Percentiles rank a stretch among this genome's conserved stretches.
phyloP scores from a whole-genome alignment of 257 asterid species.

The Coffea canephora region DNA sequence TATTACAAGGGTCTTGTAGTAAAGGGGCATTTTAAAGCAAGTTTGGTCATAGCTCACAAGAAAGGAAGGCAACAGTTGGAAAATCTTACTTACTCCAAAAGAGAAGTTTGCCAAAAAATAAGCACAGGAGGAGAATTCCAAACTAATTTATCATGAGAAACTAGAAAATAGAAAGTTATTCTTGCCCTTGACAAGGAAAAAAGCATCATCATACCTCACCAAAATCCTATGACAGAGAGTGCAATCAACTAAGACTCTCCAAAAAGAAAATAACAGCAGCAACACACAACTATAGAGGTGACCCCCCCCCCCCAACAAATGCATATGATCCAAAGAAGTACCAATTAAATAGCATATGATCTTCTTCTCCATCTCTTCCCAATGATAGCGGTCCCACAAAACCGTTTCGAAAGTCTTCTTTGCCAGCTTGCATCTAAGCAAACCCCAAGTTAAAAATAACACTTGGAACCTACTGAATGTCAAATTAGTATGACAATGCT shows the following conservation, averaged over 20 bases:
- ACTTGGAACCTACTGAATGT: neutral
- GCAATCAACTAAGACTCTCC: neutral
- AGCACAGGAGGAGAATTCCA: neutral
- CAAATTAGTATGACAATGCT: neutral
- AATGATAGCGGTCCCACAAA: neutral
- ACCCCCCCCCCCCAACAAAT: neutral
- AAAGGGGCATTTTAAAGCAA: neutral
- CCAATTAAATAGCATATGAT: neutral
- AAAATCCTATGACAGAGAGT: neutral
- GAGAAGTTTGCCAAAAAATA: neutral
- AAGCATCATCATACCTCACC: neutral
- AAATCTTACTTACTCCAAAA: neutral
- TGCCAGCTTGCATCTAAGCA: neutral
- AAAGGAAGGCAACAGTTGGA: neutral
- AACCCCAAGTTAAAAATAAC: neutral
- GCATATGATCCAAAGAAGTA: neutral
- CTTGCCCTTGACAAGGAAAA: neutral
- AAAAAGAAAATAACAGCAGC: neutral
- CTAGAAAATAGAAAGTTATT: neutral
- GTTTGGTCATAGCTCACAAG: neutral
- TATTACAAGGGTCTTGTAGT: constrained; percentile 1
- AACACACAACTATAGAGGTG: neutral
- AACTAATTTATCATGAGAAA: neutral
- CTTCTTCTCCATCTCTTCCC: neutral
- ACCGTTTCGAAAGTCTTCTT: neutral